Conservation (phyloP, 2,329 filamentous ascomycete genomes). For the Aaosphaeria arxii region DNA sequence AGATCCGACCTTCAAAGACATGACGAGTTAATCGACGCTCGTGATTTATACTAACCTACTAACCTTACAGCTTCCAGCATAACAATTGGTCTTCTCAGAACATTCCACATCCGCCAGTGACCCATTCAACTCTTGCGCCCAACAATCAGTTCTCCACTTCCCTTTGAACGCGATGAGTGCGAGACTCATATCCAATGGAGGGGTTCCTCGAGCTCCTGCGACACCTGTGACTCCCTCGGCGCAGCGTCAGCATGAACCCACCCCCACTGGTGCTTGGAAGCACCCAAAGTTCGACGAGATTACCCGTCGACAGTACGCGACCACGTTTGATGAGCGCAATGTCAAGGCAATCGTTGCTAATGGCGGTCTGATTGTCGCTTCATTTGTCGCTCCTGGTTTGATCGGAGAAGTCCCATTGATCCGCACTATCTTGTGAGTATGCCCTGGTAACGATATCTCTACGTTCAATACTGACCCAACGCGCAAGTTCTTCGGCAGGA, state of each 20-base stretch:
- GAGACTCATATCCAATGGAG: too few relatives aligned
- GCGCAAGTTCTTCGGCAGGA: not conserved
- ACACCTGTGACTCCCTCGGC: constrained; percentile 18
- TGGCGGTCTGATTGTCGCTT: constrained; percentile 50
- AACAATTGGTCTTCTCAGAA: too few relatives aligned
- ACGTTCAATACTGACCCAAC: too few relatives aligned
- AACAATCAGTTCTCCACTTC: too few relatives aligned
- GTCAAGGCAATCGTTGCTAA: constrained; percentile 70
- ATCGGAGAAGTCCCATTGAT: constrained; percentile 5
- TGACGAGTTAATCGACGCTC: too few relatives aligned
- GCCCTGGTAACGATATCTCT: not conserved
- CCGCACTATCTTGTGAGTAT: constrained; percentile 13
- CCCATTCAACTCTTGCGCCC: too few relatives aligned
- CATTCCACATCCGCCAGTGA: too few relatives aligned
- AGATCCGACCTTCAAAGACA: too few relatives aligned
- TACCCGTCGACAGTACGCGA: constrained; percentile 71
- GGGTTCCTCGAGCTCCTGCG: constrained; percentile 16
- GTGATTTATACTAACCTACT: too few relatives aligned
- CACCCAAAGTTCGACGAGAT: constrained; percentile 90
- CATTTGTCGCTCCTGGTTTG: constrained; percentile 37
- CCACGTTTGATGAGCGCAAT: constrained; percentile 76
- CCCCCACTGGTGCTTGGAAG: constrained; percentile 73
- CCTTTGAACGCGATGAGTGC: too few relatives aligned
- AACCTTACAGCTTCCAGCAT: too few relatives aligned
- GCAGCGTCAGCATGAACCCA: constrained; percentile 20